Conservation (phyloP, 345 rosid genomes). For the Lepidium didymum region DNA sequence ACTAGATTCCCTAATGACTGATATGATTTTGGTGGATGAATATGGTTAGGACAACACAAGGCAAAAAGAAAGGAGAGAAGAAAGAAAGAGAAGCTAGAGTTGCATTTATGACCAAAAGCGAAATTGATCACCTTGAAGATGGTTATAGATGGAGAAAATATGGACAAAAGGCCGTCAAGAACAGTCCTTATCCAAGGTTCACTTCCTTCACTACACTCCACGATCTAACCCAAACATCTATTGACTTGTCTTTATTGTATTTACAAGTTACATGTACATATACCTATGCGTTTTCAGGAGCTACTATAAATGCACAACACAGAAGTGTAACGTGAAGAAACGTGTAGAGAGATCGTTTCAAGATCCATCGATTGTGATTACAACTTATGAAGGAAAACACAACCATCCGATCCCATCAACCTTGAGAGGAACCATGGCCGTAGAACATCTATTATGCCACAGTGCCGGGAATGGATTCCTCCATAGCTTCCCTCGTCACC, state of each 20-base stretch:
- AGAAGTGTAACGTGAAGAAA: conserved; percentile 78
- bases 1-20: background rate
- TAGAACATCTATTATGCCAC: conserved; percentile 13
- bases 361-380: conserved; percentile 67
- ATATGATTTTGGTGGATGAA: background rate
- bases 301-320: conserved; percentile 88
- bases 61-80: conserved; percentile 45
- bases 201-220: background rate
- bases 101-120: conserved; percentile 80
- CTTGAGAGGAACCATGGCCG: conserved; percentile 39
- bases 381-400: conserved; percentile 84
- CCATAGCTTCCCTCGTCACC: conserved; percentile 15
- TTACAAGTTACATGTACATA: background rate
- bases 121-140: conserved; percentile 77
- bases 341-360: conserved; percentile 76
- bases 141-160: conserved; percentile 87
- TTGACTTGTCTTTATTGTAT: background rate
- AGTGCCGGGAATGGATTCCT: background rate
- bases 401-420: conserved; percentile 65
- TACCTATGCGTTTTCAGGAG: conserved; percentile 36
- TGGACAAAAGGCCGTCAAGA: conserved; percentile 79
- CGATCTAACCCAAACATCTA: background rate
- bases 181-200: conserved; percentile 70
- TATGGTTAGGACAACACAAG: conserved; percentile 37
- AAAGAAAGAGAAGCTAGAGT: conserved; percentile 48